Evolutionary conservation across 2,329 filamentous ascomycete species (phyloP).

Genomic region (Fusarium sublunatum): DNA sequence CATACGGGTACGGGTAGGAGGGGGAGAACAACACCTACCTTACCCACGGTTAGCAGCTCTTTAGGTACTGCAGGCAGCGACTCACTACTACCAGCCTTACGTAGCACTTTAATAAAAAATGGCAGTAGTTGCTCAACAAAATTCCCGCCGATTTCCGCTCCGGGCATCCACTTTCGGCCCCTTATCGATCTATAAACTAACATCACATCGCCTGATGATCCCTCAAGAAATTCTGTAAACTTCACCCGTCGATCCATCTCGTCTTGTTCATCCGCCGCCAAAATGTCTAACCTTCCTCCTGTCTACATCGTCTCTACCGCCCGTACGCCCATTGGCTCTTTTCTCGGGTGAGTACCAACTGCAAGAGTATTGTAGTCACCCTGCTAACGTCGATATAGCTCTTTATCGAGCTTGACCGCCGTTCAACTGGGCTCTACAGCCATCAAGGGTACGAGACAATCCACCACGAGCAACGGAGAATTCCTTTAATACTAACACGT

Average conservation of each 20-base stretch:
- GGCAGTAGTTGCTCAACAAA: conserved; percentile 36
- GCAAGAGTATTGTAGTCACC: not conserved
- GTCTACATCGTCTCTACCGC: conserved; percentile 96
- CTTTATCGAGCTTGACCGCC: conserved; percentile 87
- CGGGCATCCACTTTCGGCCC: conserved; percentile 8
- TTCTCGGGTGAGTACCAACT: conserved; percentile 78
- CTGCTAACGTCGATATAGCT: conserved; percentile 64
- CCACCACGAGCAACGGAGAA: not conserved
- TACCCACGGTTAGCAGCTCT: conserved; percentile 10
- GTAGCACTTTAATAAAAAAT: conserved; percentile 13
- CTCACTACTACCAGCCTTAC: not conserved
- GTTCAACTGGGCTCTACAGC: conserved; percentile 88
- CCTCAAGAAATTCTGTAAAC: conserved; percentile 12
- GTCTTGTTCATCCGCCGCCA: conserved; percentile 46
- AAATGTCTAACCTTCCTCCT: conserved; percentile 82
- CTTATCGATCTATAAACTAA: conserved; percentile 29
- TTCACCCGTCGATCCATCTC: conserved; percentile 16
- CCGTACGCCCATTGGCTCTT: conserved; percentile 92
- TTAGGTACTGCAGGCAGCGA: conserved; percentile 15
- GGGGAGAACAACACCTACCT: conserved; percentile 12
- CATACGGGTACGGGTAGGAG: conserved; percentile 11
- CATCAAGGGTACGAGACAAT: conserved; percentile 79
- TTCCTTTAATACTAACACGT: conserved; percentile 3
- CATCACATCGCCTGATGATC: conserved; percentile 19
- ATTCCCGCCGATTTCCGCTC: conserved; percentile 37